Evolutionary conservation across 1,284 basidiomycete genomes (phyloP).

Genomic region (Hemileia vastatrix): DNA sequence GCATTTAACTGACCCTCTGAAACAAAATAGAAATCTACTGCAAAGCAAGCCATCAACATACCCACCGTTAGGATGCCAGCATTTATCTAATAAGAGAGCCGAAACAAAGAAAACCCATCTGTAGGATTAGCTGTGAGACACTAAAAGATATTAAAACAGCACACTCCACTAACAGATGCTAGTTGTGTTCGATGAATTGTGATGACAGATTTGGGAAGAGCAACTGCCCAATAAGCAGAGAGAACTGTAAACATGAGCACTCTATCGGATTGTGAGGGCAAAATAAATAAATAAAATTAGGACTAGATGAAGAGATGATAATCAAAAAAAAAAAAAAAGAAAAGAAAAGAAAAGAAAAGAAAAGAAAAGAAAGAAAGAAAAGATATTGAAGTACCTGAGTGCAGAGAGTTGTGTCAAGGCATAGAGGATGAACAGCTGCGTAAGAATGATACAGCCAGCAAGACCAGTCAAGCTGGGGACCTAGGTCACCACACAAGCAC

Average conservation of each 20-base stretch:
- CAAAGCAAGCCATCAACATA: constrained; percentile 1
- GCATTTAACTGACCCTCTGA: too few relatives aligned
- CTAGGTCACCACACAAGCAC: too few relatives aligned
- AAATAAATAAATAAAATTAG: not conserved
- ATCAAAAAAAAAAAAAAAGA: not conserved
- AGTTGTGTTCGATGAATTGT: not conserved
- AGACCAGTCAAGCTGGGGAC: too few relatives aligned
- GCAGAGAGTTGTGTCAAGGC: constrained; percentile 2
- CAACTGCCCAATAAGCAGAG: not conserved
- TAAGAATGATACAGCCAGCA: not conserved
- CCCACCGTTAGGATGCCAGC: not conserved
- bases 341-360: not conserved
- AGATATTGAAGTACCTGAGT: not conserved
- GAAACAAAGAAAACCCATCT: too few relatives aligned
- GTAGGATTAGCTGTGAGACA: too few relatives aligned
- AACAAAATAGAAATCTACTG: not conserved
- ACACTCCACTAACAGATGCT: not conserved
- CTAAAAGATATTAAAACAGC: not conserved
- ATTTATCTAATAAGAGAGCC: not conserved
- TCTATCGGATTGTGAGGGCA: not conserved
- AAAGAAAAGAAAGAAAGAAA: not conserved
- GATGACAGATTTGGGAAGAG: not conserved
- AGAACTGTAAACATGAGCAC: too few relatives aligned
- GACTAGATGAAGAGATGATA: not conserved
- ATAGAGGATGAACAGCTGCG: not conserved